Conservation (phyloP, 148 eudicot species). For the Nepenthes mirabilis region DNA sequence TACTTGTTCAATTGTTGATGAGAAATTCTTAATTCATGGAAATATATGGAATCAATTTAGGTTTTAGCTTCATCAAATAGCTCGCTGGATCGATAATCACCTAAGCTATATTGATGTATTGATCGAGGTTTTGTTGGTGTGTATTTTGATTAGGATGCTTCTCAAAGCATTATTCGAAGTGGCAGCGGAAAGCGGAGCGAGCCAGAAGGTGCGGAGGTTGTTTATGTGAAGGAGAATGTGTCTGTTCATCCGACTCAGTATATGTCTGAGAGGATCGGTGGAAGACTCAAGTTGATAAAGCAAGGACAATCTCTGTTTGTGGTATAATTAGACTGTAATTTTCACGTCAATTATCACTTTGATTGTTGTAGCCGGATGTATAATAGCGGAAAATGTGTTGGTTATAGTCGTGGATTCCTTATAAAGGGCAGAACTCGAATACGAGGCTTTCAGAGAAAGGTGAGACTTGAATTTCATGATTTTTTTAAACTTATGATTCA, state of each 20-base stretch:
- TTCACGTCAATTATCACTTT: too few relatives aligned
- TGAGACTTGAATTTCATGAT: slow-evolving; percentile 13
- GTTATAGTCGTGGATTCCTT: slow-evolving; percentile 77
- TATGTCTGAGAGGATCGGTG: slow-evolving; percentile 83
- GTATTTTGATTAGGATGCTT: slow-evolving; percentile 19
- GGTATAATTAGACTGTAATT: slow-evolving; percentile 22
- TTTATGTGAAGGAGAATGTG: slow-evolving; percentile 76
- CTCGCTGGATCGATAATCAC: too few relatives aligned
- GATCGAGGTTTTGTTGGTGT: neutral
- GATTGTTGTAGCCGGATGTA: neutral
- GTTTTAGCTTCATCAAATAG: neutral
- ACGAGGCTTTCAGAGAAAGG: slow-evolving; percentile 82
- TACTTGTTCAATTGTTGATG: neutral
- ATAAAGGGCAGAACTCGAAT: slow-evolving; percentile 75
- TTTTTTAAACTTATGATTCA: neutral
- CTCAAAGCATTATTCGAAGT: slow-evolving; percentile 21
- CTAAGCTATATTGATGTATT: neutral
- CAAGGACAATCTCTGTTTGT: slow-evolving; percentile 54
- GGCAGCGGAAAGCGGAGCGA: slow-evolving; percentile 60
- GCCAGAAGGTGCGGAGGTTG: slow-evolving; percentile 56
- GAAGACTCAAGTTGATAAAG: slow-evolving; percentile 71
- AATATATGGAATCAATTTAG: neutral
- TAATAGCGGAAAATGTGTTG: neutral
- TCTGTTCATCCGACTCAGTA: slow-evolving; percentile 92
- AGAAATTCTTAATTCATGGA: neutral